These are phyloP conservation scores for Hysterium pulicare DNA, from an alignment of 2,329 filamentous ascomycete genomes.

Conservation along the genomic window DNA sequence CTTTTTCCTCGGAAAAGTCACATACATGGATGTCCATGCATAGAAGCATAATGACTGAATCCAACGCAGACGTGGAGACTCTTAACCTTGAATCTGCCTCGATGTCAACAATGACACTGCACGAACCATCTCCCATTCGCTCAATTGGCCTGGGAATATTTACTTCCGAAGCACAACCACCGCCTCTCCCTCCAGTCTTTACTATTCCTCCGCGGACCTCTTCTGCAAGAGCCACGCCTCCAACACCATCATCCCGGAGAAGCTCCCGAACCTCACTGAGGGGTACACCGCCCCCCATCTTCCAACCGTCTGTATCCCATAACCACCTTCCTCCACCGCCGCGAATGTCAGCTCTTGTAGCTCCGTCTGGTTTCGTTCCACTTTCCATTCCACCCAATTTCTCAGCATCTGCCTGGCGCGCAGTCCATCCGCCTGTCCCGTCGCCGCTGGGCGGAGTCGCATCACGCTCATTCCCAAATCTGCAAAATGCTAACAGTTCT, in stretches of 20 bases:
- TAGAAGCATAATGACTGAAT: conserved; percentile 10
- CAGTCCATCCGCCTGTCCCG: conserved; percentile 25
- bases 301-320: not conserved
- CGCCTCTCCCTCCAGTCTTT: conserved; percentile 23
- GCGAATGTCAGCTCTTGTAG: conserved; percentile 15
- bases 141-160: conserved; percentile 23
- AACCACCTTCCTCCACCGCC: conserved; percentile 10
- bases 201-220: conserved; percentile 16
- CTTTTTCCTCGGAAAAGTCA: conserved; percentile 15
- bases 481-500: conserved; percentile 9
- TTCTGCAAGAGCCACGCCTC: conserved; percentile 13
- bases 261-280: conserved; percentile 2
- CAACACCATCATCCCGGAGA: conserved; percentile 7
- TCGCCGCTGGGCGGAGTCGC: conserved; percentile 12
- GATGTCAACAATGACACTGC: conserved; percentile 13
- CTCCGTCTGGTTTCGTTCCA: conserved; percentile 18
- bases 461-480: conserved; percentile 20
- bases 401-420: conserved; percentile 31
- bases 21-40: conserved; percentile 11
- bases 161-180: conserved; percentile 25
- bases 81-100: conserved; percentile 18
- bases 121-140: conserved; percentile 16
- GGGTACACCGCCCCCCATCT: not conserved
- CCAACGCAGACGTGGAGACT: conserved; percentile 25
- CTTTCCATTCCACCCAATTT: conserved; percentile 25